A percentile compares a stretch with the other conserved stretches of the same genome.
Conservation (phyloP, 192 early-diverging fungal species). For the Coemansia nantahalensis region DNA sequence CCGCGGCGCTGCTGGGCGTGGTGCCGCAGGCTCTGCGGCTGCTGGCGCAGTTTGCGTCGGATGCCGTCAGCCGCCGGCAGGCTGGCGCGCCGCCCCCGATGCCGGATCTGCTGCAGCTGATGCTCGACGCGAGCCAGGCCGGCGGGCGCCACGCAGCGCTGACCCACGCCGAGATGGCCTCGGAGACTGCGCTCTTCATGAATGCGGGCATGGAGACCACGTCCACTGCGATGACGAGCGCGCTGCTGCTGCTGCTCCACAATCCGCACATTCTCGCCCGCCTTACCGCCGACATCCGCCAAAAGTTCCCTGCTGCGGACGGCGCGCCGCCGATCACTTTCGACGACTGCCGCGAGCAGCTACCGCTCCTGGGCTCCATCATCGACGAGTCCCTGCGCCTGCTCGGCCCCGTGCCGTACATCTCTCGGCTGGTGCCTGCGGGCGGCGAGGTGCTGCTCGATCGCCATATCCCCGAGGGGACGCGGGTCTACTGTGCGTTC, state of each 20-base stretch:
- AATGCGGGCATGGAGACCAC: constrained; percentile 52
- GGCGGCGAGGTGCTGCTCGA: constrained; percentile 31
- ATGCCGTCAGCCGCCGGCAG: constrained; percentile 2
- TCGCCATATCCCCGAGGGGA: constrained; percentile 41
- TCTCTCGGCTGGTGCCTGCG: constrained; percentile 33
- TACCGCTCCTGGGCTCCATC: constrained; percentile 45
- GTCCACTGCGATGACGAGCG: constrained; percentile 39
- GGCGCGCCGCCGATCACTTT: constrained; percentile 4
- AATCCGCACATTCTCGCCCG: constrained; percentile 30
- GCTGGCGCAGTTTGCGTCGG: constrained; percentile 13
- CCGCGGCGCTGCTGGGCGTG: constrained; percentile 8
- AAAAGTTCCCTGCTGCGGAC: constrained; percentile 21
- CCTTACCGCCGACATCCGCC: constrained; percentile 28
- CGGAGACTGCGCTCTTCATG: constrained; percentile 41
- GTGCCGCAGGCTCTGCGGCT: constrained; percentile 9
- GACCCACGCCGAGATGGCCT: constrained; percentile 34
- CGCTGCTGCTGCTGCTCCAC: constrained; percentile 32
- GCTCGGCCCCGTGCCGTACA: constrained; percentile 35
- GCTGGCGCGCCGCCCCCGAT: neutral
- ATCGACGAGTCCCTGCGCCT: constrained; percentile 48
- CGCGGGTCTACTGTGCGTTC: constrained; percentile 38
- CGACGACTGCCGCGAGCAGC: constrained; percentile 12
- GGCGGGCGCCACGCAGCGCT: constrained; percentile 13
- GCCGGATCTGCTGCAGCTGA: constrained; percentile 32
- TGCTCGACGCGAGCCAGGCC: constrained; percentile 21